A percentile compares a stretch with the other conserved stretches of the same genome.
These are phyloP conservation scores for Fragaria iinumae DNA, from an alignment of 306 rosid genomes.

Conservation along the genomic window DNA sequence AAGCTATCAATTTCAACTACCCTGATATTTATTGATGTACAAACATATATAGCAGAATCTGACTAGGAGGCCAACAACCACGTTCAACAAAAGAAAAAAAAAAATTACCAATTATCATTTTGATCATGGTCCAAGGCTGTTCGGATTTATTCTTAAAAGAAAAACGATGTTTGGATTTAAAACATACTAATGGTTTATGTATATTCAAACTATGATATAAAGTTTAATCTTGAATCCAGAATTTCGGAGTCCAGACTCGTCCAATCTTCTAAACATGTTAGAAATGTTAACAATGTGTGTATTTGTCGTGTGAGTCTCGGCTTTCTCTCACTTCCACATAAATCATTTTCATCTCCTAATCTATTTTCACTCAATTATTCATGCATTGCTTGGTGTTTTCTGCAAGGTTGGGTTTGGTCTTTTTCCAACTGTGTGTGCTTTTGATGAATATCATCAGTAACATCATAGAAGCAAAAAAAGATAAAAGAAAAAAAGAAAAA, in stretches of 20 bases:
- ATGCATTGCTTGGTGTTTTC: background rate
- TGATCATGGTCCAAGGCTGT: background rate
- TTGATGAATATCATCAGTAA: background rate
- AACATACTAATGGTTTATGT: background rate
- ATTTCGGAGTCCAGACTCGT: background rate
- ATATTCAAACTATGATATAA: background rate
- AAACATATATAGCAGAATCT: background rate
- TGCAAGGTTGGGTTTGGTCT: background rate
- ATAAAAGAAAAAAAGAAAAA: background rate
- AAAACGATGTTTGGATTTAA: too few relatives aligned
- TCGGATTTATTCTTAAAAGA: too few relatives aligned
- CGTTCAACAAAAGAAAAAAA: background rate
- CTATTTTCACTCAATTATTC: background rate
- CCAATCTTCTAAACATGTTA: background rate
- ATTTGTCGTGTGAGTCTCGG: background rate
- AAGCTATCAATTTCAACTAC: background rate
- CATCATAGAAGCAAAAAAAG: background rate
- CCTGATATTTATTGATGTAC: background rate
- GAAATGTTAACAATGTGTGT: background rate
- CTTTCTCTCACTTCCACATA: background rate
- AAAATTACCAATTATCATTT: too few relatives aligned
- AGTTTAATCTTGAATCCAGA: too few relatives aligned
- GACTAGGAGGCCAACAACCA: background rate
- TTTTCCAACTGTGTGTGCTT: background rate
- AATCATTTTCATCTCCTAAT: background rate